Conservation (phyloP, 1,284 basidiomycete genomes). For the Rhodotorula sp. region DNA sequence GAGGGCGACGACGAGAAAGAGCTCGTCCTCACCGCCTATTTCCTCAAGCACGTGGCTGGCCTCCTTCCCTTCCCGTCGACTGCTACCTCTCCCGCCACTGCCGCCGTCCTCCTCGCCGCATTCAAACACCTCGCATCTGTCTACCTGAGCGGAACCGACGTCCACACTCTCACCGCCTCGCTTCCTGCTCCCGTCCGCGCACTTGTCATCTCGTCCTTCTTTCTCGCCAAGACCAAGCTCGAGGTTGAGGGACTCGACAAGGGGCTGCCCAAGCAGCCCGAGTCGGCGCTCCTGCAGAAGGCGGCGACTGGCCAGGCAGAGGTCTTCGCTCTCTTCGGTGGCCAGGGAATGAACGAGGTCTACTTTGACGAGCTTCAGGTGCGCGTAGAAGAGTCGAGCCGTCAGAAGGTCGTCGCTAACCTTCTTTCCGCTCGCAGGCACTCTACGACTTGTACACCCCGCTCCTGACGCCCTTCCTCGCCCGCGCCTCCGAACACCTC, state of each 20-base stretch:
- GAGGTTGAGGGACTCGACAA: slow-evolving; percentile 59
- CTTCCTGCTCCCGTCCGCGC: slow-evolving; percentile 63
- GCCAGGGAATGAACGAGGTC: slow-evolving; percentile 97
- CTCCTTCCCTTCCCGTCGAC: slow-evolving; percentile 40
- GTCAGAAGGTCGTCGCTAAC: not conserved
- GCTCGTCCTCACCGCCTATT: slow-evolving; percentile 46
- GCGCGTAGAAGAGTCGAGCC: not conserved
- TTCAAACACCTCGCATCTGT: slow-evolving; percentile 60
- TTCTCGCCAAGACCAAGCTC: slow-evolving; percentile 69
- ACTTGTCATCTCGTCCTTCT: slow-evolving; percentile 71
- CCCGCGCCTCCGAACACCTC: slow-evolving; percentile 58
- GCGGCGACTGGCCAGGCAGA: slow-evolving; percentile 69
- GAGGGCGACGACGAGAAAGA: slow-evolving; percentile 36
- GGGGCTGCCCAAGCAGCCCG: slow-evolving; percentile 62
- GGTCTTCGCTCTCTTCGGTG: slow-evolving; percentile 91
- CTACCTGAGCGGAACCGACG: slow-evolving; percentile 56
- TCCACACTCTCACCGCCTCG: slow-evolving; percentile 73
- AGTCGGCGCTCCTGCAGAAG: slow-evolving; percentile 72
- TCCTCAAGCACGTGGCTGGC: slow-evolving; percentile 47
- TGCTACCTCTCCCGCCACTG: slow-evolving; percentile 39
- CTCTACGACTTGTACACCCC: slow-evolving; percentile 89
- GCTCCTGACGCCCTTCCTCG: slow-evolving; percentile 70
- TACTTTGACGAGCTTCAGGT: slow-evolving; percentile 85
- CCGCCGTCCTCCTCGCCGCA: slow-evolving; percentile 39
- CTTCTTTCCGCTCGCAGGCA: slow-evolving; percentile 54